phyloP scores from a whole-genome alignment of 2,329 filamentous ascomycete species.

The Clonostachys rosea region DNA sequence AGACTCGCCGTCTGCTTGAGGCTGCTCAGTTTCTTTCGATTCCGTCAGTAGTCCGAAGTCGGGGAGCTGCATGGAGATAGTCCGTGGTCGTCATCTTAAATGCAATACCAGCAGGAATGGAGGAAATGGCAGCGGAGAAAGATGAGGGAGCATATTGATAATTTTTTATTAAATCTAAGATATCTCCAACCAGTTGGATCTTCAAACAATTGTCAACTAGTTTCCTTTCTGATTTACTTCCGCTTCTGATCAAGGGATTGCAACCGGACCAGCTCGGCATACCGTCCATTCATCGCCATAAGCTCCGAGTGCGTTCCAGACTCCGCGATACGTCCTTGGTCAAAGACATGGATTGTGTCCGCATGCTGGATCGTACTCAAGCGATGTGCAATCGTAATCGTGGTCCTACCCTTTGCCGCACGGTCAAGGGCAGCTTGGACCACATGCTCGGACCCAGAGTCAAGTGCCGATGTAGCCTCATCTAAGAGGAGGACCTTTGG shows the following conservation, averaged over 20 bases:
- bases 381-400: slow-evolving; percentile 89
- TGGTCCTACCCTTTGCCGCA: slow-evolving; percentile 77
- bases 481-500: slow-evolving; percentile 87
- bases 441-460: slow-evolving; percentile 76
- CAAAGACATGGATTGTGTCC: slow-evolving; percentile 92
- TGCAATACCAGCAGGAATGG: too few species aligned
- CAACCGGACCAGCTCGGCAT: slow-evolving; percentile 74
- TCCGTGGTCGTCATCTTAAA: too few species aligned
- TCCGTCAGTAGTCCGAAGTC: too few species aligned
- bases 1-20: too few species aligned
- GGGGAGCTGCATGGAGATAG: too few species aligned
- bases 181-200: too few species aligned
- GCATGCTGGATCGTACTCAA: slow-evolving; percentile 91
- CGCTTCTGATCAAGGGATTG: slow-evolving; percentile 45
- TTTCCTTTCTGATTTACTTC: too few species aligned
- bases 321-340: slow-evolving; percentile 82
- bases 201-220: too few species aligned
- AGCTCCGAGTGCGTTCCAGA: slow-evolving; percentile 73
- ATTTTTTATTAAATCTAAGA: too few species aligned
- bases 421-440: slow-evolving; percentile 72
- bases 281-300: slow-evolving; percentile 65
- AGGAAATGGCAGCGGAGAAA: too few species aligned
- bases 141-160: too few species aligned
- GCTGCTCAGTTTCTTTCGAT: too few species aligned
- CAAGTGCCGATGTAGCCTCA: slow-evolving; percentile 89